Conservation (phyloP, 768 basidiomycete genomes). For the Mycena belliarum region DNA sequence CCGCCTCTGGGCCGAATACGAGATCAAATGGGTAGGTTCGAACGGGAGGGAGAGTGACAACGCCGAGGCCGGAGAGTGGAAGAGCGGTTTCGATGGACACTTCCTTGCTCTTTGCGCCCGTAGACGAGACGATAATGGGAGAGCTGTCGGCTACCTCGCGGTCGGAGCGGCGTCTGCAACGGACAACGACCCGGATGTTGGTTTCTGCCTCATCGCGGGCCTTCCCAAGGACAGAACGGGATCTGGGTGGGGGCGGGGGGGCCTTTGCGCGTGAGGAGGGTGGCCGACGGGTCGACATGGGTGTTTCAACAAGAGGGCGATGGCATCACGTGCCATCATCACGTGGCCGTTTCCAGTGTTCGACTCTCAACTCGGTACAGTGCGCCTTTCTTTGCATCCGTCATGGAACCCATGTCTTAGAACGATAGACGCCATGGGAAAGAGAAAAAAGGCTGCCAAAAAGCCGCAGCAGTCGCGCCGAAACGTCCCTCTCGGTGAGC, state of each 20-base stretch:
- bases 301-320: slow-evolving; percentile 16
- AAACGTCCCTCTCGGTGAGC: slow-evolving; percentile 72
- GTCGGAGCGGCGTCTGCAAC: slow-evolving; percentile 84
- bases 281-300: slow-evolving; percentile 71
- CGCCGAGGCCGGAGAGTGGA: slow-evolving; percentile 68
- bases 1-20: slow-evolving; percentile 96
- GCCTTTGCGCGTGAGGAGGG: slow-evolving; percentile 48
- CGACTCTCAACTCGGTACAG: too few relatives aligned
- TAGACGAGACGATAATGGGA: slow-evolving; percentile 81
- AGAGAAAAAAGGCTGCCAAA: slow-evolving; percentile 87
- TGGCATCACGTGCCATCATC: too few relatives aligned
- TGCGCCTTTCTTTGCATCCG: too few relatives aligned
- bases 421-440: slow-evolving; percentile 61
- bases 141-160: slow-evolving; percentile 85
- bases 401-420: too few relatives aligned
- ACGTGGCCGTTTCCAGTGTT: slow-evolving; percentile 21
- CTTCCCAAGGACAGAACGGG: slow-evolving; percentile 52
- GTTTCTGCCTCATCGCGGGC: slow-evolving; percentile 60
- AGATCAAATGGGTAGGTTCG: slow-evolving; percentile 93
- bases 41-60: slow-evolving; percentile 72
- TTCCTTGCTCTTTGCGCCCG: slow-evolving; percentile 72
- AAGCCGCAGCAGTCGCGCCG: slow-evolving; percentile 70
- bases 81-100: slow-evolving; percentile 80
- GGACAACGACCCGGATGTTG: slow-evolving; percentile 92
- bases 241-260: slow-evolving; percentile 40